Evolutionary conservation across 495 filamentous ascomycete species (phyloP).

Genomic region (Ramalina peruviana): DNA sequence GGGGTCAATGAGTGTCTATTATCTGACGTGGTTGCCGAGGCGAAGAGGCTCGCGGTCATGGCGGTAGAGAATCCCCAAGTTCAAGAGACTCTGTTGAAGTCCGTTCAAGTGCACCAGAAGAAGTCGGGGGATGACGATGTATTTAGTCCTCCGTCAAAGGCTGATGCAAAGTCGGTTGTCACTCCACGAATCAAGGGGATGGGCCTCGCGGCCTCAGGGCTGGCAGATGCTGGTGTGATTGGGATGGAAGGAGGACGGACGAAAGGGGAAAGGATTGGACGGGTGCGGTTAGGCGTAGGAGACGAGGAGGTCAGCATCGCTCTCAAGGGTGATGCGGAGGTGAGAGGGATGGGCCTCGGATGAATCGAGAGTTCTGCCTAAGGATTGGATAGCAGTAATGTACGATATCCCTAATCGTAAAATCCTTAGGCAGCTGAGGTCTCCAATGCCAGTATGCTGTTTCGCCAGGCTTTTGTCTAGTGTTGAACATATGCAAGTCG

Average conservation of each 20-base stretch:
- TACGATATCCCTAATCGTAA: too few species aligned
- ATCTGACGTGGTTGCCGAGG: conserved; percentile 86
- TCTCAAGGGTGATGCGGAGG: conserved; percentile 76
- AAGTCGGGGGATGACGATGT: background rate
- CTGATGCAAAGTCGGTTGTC: conserved; percentile 20
- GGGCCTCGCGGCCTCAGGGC: conserved; percentile 57
- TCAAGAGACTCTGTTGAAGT: conserved; percentile 9
- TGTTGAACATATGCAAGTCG: background rate
- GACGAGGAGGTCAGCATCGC: conserved; percentile 84
- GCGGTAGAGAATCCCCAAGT: conserved; percentile 30
- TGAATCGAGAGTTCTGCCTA: conserved; percentile 9
- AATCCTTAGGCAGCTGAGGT: too few species aligned
- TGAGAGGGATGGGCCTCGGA: conserved; percentile 51
- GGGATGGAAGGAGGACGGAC: conserved; percentile 54
- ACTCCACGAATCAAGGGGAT: conserved; percentile 49
- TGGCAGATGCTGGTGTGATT: conserved; percentile 77
- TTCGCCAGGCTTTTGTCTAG: too few species aligned
- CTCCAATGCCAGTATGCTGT: too few species aligned
- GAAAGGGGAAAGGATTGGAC: conserved; percentile 70
- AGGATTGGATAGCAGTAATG: background rate
- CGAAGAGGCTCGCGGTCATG: conserved; percentile 55
- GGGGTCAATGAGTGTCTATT: conserved; percentile 77
- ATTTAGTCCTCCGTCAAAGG: background rate
- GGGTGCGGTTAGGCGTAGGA: conserved; percentile 69
- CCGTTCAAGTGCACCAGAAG: background rate